phyloP scores from a whole-genome alignment of 768 basidiomycete genomes.

The Fomitopsis pulvina region DNA sequence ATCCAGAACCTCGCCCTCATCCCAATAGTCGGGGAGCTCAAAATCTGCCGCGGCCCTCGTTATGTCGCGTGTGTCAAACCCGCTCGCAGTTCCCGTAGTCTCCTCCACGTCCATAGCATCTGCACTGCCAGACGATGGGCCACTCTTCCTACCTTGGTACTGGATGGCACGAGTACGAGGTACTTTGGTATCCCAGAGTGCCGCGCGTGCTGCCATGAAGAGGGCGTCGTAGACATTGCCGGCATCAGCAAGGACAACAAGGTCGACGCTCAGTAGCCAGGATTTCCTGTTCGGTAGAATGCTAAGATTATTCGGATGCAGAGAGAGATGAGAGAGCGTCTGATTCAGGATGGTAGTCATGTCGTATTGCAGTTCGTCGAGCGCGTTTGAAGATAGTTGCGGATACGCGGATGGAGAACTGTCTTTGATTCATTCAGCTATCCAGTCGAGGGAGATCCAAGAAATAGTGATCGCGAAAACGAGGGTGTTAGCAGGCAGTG shows the following conservation, averaged over 20 bases:
- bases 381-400: slow-evolving; percentile 46
- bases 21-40: slow-evolving; percentile 84
- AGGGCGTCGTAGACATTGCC: slow-evolving; percentile 76
- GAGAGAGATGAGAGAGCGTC: slow-evolving; percentile 58
- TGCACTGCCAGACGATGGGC: slow-evolving; percentile 19
- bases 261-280: slow-evolving; percentile 73
- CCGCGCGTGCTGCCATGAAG: slow-evolving; percentile 73
- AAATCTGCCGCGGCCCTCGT: slow-evolving; percentile 61
- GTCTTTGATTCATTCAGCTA: slow-evolving; percentile 28
- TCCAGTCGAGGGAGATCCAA: neutral
- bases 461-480: neutral
- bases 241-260: slow-evolving; percentile 65
- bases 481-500: neutral
- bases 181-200: slow-evolving; percentile 76
- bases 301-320: slow-evolving; percentile 58
- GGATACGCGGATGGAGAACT: slow-evolving; percentile 84
- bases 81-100: slow-evolving; percentile 27
- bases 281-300: slow-evolving; percentile 47
- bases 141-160: slow-evolving; percentile 43
- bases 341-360: slow-evolving; percentile 55
- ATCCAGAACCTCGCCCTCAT: slow-evolving; percentile 64
- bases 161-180: slow-evolving; percentile 68
- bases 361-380: slow-evolving; percentile 78
- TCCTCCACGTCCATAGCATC: slow-evolving; percentile 46
- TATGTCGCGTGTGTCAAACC: slow-evolving; percentile 49